A percentile compares a stretch with the other conserved stretches of the same genome.
Evolutionary conservation across 2,329 filamentous ascomycete species (phyloP).

Genomic region (Talaromyces marneffei): DNA sequence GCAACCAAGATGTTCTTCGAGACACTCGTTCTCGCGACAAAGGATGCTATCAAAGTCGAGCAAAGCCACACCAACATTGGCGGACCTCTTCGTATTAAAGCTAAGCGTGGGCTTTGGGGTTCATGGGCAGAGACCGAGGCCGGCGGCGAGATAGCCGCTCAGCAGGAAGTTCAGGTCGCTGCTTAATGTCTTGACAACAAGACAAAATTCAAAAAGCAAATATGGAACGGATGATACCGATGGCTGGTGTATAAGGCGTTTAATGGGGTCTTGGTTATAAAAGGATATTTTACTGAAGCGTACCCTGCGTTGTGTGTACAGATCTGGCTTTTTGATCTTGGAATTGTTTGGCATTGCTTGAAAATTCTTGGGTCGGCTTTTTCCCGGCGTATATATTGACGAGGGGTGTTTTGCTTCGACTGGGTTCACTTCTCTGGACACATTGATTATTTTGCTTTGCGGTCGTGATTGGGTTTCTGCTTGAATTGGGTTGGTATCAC

Average conservation of each 20-base stretch:
- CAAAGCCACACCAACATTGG: conserved; percentile 69
- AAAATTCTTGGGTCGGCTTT: conserved; percentile 12
- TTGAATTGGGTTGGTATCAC: neutral
- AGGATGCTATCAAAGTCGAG: conserved; percentile 96
- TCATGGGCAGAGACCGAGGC: conserved; percentile 76
- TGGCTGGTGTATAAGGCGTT: conserved; percentile 11
- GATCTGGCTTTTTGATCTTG: conserved; percentile 9
- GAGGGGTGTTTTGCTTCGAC: conserved; percentile 4
- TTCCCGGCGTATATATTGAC: conserved; percentile 8
- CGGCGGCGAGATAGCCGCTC: conserved; percentile 41
- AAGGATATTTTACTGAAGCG: conserved; percentile 16
- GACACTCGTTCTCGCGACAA: conserved; percentile 88
- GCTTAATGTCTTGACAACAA: neutral
- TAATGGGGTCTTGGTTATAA: conserved; percentile 23
- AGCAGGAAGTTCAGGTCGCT: conserved; percentile 27
- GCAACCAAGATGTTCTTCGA: conserved; percentile 99
- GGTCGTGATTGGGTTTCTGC: neutral
- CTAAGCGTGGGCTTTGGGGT: conserved; percentile 95
- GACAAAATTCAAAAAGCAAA: neutral
- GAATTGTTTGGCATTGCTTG: conserved; percentile 11
- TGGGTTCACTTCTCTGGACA: conserved; percentile 4
- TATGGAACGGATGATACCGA: neutral
- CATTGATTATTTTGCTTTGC: neutral
- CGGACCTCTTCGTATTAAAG: conserved; percentile 73
- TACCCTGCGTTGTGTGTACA: conserved; percentile 14